Evolutionary conservation across 208 protist genomes (phyloP).

Genomic region (Polymyxa betae): DNA sequence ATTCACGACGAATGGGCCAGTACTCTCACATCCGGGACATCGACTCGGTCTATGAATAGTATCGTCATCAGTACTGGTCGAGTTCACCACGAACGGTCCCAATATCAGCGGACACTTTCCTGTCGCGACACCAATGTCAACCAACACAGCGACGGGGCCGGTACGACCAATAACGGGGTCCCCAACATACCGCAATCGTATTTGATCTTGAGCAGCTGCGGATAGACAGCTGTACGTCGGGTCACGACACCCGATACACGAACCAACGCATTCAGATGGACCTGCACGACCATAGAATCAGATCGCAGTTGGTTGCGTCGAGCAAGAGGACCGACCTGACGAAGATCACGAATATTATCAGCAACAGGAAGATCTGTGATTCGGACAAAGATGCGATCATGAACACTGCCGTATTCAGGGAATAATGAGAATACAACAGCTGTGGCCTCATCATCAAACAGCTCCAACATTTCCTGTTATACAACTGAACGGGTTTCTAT

Average conservation of each 20-base stretch:
- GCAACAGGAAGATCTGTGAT: conserved; percentile 92
- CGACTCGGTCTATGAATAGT: neutral
- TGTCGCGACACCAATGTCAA: neutral
- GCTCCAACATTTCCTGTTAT: conserved; percentile 86
- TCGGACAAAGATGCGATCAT: conserved; percentile 86
- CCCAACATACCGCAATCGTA: conserved; percentile 85
- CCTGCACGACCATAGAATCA: conserved; percentile 52
- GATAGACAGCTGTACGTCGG: conserved; percentile 93
- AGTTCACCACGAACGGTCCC: neutral
- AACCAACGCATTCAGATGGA: conserved; percentile 95
- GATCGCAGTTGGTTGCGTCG: neutral
- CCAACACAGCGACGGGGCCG: neutral
- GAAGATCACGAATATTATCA: conserved; percentile 94
- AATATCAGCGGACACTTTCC: neutral
- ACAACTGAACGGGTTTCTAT: neutral
- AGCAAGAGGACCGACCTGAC: conserved; percentile 73
- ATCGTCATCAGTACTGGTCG: neutral
- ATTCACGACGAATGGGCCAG: conserved; percentile 23
- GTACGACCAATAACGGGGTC: too few relatives aligned
- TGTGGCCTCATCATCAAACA: conserved; percentile 91
- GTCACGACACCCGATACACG: conserved; percentile 97
- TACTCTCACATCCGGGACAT: neutral
- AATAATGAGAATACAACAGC: conserved; percentile 82
- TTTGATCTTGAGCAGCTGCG: conserved; percentile 92
- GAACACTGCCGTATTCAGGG: conserved; percentile 89